Evolutionary conservation across 2,329 filamentous ascomycete species (phyloP).

Genomic region (Fusarium annulatum): DNA sequence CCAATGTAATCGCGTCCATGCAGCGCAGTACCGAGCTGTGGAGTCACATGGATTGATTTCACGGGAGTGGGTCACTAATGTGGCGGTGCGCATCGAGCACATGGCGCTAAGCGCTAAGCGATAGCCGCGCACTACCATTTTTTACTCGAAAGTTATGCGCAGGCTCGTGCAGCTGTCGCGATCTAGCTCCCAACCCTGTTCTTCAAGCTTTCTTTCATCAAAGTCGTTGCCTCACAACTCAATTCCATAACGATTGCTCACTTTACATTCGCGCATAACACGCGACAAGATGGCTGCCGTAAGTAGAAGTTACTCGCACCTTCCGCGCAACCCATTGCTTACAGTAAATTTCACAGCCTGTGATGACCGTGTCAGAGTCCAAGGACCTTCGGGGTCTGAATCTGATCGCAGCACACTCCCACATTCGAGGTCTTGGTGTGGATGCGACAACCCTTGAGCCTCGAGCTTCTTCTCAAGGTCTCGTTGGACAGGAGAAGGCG

Average conservation of each 20-base stretch:
- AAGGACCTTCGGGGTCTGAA: conserved; percentile 97
- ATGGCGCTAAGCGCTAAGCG: conserved; percentile 37
- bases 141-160: conserved; percentile 17
- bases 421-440: conserved; percentile 95
- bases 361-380: conserved; percentile 88
- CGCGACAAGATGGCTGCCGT: conserved; percentile 63
- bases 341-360: conserved; percentile 56
- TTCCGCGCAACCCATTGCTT: conserved; percentile 18
- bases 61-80: not conserved
- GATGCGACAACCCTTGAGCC: conserved; percentile 92
- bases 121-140: conserved; percentile 33
- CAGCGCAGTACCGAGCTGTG: not conserved
- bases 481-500: conserved; percentile 96
- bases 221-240: conserved; percentile 22
- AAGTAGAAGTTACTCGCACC: conserved; percentile 48
- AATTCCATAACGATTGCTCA: conserved; percentile 16
- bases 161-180: conserved; percentile 29
- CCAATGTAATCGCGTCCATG: not conserved
- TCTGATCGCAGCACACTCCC: conserved; percentile 97
- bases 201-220: conserved; percentile 16
- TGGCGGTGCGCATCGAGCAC: conserved; percentile 25
- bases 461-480: conserved; percentile 84
- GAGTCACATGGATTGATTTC: not conserved
- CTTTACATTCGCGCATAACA: conserved; percentile 32
- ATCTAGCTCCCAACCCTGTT: conserved; percentile 32